Evolutionary conservation across 2,329 filamentous ascomycete genomes (phyloP).

Genomic region (Plectosphaerella cucumerina): DNA sequence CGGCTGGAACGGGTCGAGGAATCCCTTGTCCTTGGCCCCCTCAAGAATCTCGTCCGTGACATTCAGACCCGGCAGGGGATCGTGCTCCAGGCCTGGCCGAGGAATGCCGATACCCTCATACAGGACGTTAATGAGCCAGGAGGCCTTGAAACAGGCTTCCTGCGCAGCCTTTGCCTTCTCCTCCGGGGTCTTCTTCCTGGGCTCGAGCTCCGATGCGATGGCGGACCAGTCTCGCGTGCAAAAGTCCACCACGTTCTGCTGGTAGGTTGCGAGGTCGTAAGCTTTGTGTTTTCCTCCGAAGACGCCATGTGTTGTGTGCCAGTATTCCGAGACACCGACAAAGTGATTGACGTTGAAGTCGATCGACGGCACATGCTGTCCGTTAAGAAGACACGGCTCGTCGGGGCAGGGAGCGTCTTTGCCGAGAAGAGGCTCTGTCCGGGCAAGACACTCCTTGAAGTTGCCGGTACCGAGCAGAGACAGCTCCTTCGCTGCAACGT

Average conservation of each 20-base stretch:
- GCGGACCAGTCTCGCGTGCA: constrained; percentile 78
- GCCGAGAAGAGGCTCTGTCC: constrained; percentile 80
- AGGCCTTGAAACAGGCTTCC: constrained; percentile 95
- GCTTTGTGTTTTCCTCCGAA: constrained; percentile 75
- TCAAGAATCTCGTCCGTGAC: constrained; percentile 67
- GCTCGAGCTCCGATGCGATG: constrained; percentile 63
- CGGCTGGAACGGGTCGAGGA: constrained; percentile 82
- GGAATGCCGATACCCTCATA: constrained; percentile 96
- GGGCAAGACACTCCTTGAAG: constrained; percentile 79
- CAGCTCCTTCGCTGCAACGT: constrained; percentile 30
- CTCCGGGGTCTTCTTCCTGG: constrained; percentile 69
- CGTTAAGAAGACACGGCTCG: constrained; percentile 82
- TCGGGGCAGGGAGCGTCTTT: constrained; percentile 84
- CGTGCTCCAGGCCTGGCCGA: constrained; percentile 71
- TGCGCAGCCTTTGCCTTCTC: constrained; percentile 75
- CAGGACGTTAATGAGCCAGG: constrained; percentile 94
- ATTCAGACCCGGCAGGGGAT: constrained; percentile 53
- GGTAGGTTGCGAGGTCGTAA: constrained; percentile 89
- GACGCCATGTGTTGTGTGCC: constrained; percentile 96
- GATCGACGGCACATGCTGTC: constrained; percentile 88
- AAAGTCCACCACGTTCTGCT: constrained; percentile 77
- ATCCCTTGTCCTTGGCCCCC: constrained; percentile 68
- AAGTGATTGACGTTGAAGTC: constrained; percentile 98
- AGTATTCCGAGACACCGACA: constrained; percentile 95
- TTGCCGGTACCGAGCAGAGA: constrained; percentile 77